phyloP scores from a whole-genome alignment of 805 yeast genomes.

The Barnettozyma botsteinii region DNA sequence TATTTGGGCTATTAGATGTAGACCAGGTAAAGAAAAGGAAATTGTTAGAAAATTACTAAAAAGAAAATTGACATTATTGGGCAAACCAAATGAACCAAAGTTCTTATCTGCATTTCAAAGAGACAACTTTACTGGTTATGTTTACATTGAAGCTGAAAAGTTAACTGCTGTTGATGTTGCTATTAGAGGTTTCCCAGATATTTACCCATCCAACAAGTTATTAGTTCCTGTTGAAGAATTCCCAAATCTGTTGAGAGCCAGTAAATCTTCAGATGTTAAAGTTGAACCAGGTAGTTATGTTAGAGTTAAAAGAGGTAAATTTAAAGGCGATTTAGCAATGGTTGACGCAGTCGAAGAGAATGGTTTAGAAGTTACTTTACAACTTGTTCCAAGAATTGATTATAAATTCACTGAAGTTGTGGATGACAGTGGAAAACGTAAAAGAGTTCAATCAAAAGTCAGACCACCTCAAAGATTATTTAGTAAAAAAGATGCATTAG shows the following conservation, averaged over 20 bases:
- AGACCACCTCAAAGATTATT: slow-evolving; percentile 86
- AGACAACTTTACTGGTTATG: slow-evolving; percentile 86
- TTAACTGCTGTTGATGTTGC: slow-evolving; percentile 89
- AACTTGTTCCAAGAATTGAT: slow-evolving; percentile 88
- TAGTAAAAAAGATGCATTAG: slow-evolving; percentile 82
- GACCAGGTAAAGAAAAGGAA: slow-evolving; percentile 90
- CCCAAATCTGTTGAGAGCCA: slow-evolving; percentile 87
- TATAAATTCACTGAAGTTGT: slow-evolving; percentile 69
- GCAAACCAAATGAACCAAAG: slow-evolving; percentile 72
- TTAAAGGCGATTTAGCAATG: slow-evolving; percentile 87
- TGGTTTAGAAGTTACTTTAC: slow-evolving; percentile 91
- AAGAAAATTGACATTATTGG: slow-evolving; percentile 72
- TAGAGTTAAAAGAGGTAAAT: slow-evolving; percentile 83
- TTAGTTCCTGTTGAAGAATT: slow-evolving; percentile 94
- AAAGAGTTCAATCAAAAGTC: slow-evolving; percentile 50
- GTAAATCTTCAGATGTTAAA: slow-evolving; percentile 80
- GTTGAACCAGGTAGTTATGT: slow-evolving; percentile 90
- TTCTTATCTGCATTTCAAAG: slow-evolving; percentile 90
- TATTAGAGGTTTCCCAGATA: slow-evolving; percentile 82
- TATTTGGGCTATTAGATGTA: slow-evolving; percentile 91
- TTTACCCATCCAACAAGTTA: slow-evolving; percentile 66
- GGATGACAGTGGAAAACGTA: slow-evolving; percentile 44
- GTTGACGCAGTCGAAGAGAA: slow-evolving; percentile 92
- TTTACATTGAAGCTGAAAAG: slow-evolving; percentile 90
- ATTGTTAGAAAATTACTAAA: slow-evolving; percentile 79